Evolutionary conservation across 2,329 filamentous ascomycete genomes (phyloP).

Genomic region (Magnaporthiopsis incrustans): DNA sequence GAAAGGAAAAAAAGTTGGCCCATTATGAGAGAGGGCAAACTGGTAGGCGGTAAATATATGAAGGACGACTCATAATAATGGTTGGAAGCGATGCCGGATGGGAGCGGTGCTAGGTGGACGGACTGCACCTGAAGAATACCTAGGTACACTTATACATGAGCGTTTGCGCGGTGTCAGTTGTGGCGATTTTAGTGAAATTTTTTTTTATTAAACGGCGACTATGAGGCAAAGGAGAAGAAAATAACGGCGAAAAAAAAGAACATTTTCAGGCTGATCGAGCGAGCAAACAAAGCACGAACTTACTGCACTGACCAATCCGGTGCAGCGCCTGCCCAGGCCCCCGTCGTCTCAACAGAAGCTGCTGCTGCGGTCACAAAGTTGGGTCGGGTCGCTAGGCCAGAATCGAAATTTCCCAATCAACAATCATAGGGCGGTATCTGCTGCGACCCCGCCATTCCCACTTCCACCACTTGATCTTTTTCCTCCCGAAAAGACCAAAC

Average conservation of each 20-base stretch:
- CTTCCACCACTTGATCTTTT: conserved; percentile 6
- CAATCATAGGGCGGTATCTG: conserved; percentile 1
- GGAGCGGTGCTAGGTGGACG: background rate
- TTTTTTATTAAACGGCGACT: background rate
- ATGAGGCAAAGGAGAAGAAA: background rate
- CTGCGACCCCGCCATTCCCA: conserved; percentile 8
- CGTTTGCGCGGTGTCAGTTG: background rate
- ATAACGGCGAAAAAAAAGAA: background rate
- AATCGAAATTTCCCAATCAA: conserved; percentile 9
- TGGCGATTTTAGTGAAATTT: background rate
- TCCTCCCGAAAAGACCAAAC: background rate
- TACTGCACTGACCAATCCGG: conserved; percentile 4
- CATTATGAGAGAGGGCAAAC: background rate
- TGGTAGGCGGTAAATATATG: background rate
- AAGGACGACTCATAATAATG: background rate
- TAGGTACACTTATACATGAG: background rate
- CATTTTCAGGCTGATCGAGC: background rate
- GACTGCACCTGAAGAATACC: background rate
- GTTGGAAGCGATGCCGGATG: background rate
- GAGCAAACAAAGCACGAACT: background rate
- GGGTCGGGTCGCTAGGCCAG: conserved; percentile 2
- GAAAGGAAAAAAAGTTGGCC: background rate
- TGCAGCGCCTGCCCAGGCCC: conserved; percentile 4
- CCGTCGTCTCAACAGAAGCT: conserved; percentile 7
- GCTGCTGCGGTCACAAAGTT: conserved; percentile 3